Base-by-base conservation (phyloP, 2,329 filamentous ascomycete genomes). In the Hymenoscyphus scutula region DNA sequence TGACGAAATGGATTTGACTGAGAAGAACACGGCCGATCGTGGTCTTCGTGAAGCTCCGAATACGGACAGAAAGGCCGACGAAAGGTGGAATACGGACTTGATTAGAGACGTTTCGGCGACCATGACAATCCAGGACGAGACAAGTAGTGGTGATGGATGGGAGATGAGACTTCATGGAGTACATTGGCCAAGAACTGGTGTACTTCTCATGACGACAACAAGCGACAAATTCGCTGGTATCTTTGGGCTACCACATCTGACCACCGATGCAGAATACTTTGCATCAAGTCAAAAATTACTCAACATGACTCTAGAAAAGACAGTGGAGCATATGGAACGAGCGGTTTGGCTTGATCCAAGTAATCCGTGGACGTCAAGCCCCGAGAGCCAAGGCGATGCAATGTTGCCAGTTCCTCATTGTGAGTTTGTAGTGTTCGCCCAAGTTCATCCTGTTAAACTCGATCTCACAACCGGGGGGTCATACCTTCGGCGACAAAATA, bases 151-250 rank as follows among this genome's bases (percentile, higher is more conserved):
- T 5, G 88, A 88, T 72, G 90, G 86, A 68, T 93, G 90, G 87
- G 89, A 93, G 68, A 86, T 96, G 77, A 82, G 85, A 58, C 77
- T 97, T 57, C 88, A 92, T 75, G 95, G 95, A 3, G 83, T 96
- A 3, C 94, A 98, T 77, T 96, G 92, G 81, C 87, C 89, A 41
- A 82, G 84, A n/a, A 85, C 89, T 65, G 95, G 95, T 1, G 84
- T 87, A 15, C 85, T 95, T 57, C 79, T 98, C 38, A 79, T 98
- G 73, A 91, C 89, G 1, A 97, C 94, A 0, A 94, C 92, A 56
- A 97, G 92, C 75, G 90, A 97, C 73, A 97, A 96, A 78, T 95
- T 95, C 72, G 86, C 89, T n/a, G 93, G 95, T 53, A 88, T 98
- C 61, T 96, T 96, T 74, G 90, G 88, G 2, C 79, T 98, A 55